Conservation (phyloP, 2,329 filamentous ascomycete genomes). For the Cytospora schulzeri region DNA sequence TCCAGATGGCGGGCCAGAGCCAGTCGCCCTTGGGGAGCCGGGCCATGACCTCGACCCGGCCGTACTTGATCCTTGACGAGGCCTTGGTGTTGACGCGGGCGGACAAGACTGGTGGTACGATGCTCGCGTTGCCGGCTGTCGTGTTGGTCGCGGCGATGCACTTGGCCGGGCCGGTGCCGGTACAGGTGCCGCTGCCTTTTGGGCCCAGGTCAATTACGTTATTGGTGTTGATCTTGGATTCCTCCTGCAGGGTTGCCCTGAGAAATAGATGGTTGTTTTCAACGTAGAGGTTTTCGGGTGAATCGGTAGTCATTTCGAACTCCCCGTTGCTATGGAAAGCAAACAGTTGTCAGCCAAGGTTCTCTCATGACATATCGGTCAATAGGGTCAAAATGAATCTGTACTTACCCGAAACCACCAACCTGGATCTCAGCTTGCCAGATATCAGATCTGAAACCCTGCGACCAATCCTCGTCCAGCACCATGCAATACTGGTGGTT, state of each 20-base stretch:
- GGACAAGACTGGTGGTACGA: slow-evolving; percentile 77
- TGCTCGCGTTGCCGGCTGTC: slow-evolving; percentile 68
- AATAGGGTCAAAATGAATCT: not conserved
- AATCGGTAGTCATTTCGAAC: slow-evolving; percentile 75
- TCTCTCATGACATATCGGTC: too few species aligned
- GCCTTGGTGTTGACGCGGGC: slow-evolving; percentile 76
- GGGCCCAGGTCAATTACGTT: slow-evolving; percentile 70
- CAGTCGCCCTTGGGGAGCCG: slow-evolving; percentile 78
- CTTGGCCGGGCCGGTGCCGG: slow-evolving; percentile 57
- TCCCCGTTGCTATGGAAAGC: slow-evolving; percentile 67
- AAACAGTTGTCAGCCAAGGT: slow-evolving; percentile 12
- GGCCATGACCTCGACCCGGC: slow-evolving; percentile 77
- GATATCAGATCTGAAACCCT: slow-evolving; percentile 58
- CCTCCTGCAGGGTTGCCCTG: slow-evolving; percentile 76
- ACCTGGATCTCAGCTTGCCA: slow-evolving; percentile 78
- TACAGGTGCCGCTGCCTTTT: slow-evolving; percentile 73
- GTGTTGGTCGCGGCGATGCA: slow-evolving; percentile 75
- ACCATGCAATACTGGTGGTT: slow-evolving; percentile 74
- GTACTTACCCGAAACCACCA: slow-evolving; percentile 72
- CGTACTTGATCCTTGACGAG: slow-evolving; percentile 74
- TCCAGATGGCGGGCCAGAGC: slow-evolving; percentile 93
- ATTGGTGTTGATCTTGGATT: slow-evolving; percentile 64
- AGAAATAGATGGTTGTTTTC: slow-evolving; percentile 71
- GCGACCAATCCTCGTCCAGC: slow-evolving; percentile 66
- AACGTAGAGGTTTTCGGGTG: slow-evolving; percentile 74